Base-by-base conservation (phyloP, 2,329 filamentous ascomycete genomes). In the Claviceps maximensis region DNA sequence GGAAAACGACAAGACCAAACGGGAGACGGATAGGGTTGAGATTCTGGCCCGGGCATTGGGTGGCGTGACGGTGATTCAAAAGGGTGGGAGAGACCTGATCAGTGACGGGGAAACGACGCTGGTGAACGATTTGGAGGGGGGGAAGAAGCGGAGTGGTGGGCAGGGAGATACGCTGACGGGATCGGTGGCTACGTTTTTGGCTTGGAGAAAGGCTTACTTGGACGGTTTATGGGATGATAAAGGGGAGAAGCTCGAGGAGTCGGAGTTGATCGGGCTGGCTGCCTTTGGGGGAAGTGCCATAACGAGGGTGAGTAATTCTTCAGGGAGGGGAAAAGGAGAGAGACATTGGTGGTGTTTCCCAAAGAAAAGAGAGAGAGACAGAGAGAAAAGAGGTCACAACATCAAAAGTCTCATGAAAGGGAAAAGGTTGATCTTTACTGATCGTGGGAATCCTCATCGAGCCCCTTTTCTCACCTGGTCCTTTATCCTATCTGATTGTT, bases 91-190 rank as follows among this genome's bases (percentile, higher is more conserved):
- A 56, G 93, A 98, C 69, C 82, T 85, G 58, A 87, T 98, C 55
- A 89, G 84, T 2, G 87, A 95, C 61, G 88, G 90, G 13, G 73
- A 78, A 54, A 75, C 76, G 52, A 95, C 87, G n/a, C 70, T 90
- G 27, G 72, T 86, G 0, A 86, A 84, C 27, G 89, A 95, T 60
- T 70, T 90, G 2, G 71, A 81, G 62, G 93, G 93, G 9, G 91
- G 91, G 1, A 70, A 82, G 67, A 98, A 98, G 79, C 77, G 93
- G 58, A 91, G 87, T 54, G 93, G 91, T 48, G 93, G 93, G 0
- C 93, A 98, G 70, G 93, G 93, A 1, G 93, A 98, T 70, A 97
- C 93, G 4, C 73, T 98, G 58, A 97, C 93, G 0, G 93, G 93
- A 1, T 83, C 83, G 36, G 73, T 98, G 58, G 93, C 87, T 1